These are phyloP conservation scores for Coniochaeta pulveracea DNA, from an alignment of 2,329 filamentous ascomycete genomes.

Conservation along the genomic window DNA sequence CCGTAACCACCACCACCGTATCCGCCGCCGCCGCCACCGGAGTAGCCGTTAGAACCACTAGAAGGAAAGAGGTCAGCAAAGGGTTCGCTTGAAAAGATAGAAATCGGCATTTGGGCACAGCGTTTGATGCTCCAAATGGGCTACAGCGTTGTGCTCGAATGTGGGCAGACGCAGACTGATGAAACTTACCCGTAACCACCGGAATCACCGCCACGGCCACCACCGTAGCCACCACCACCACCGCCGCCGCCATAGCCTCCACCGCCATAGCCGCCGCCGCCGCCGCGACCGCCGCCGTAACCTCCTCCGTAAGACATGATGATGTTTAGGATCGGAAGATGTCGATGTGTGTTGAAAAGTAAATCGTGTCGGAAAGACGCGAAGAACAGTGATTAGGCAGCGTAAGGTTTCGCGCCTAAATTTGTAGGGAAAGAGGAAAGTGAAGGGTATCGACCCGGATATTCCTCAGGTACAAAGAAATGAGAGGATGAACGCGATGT, in stretches of 20 bases:
- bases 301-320: constrained; percentile 35
- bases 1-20: constrained; percentile 24
- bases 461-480: constrained; percentile 1
- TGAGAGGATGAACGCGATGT: constrained; percentile 2
- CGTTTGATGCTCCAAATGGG: no score
- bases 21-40: constrained; percentile 27
- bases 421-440: not conserved
- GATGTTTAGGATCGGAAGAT: not conserved
- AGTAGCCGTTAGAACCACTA: constrained; percentile 21
- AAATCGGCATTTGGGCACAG: no score
- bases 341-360: not conserved
- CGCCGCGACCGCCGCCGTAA: constrained; percentile 28
- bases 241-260: constrained; percentile 35
- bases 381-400: not conserved
- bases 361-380: not conserved
- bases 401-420: not conserved
- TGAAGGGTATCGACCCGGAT: not conserved
- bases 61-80: constrained; percentile 8
- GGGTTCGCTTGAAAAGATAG: not conserved
- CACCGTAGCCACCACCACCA: constrained; percentile 22
- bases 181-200: constrained; percentile 11
- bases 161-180: not conserved
- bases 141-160: no score
- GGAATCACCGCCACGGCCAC: constrained; percentile 16
- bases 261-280: constrained; percentile 38